These are phyloP conservation scores for Eragrostis curvula DNA, from an alignment of 176 grass and related monocot genomes.

Conservation along the genomic window DNA sequence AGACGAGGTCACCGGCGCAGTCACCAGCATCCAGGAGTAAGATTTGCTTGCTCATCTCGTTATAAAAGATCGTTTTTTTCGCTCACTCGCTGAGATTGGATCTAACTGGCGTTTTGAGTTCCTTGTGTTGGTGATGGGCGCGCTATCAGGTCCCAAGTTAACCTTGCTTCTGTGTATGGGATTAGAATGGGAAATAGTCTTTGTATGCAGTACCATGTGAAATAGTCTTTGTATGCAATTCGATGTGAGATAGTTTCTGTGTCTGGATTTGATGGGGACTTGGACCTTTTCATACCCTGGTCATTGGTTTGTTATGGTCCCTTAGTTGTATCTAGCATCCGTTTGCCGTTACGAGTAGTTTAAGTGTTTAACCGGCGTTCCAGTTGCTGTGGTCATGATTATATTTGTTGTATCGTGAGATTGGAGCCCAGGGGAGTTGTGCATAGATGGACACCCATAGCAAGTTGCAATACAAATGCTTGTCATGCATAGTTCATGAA, in stretches of 20 bases:
- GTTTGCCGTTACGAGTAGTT: neutral
- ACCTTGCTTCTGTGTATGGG: constrained; percentile 8
- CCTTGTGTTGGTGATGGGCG: neutral
- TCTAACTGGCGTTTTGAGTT: neutral
- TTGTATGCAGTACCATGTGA: neutral
- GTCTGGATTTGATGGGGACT: constrained; percentile 1
- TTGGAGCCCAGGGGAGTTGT: neutral
- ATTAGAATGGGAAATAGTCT: constrained; percentile 19
- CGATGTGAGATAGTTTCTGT: neutral
- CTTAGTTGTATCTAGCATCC: neutral
- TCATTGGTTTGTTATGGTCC: neutral
- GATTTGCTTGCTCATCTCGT: constrained; percentile 20
- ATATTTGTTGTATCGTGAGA: constrained; percentile 22
- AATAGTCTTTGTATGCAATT: neutral
- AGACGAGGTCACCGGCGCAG: constrained; percentile 75
- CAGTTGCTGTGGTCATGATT: neutral
- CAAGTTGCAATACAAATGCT: constrained; percentile 9
- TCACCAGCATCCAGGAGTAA: constrained; percentile 81
- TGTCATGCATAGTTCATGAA: constrained; percentile 25
- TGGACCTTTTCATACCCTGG: neutral
- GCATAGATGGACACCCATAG: neutral
- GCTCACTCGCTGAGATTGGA: constrained; percentile 14
- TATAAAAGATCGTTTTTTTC: neutral
- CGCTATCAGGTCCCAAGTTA: neutral
- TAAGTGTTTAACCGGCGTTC: neutral